These are phyloP conservation scores for Diversispora epigaea DNA, from an alignment of 192 early-diverging fungal species.

Conservation along the genomic window DNA sequence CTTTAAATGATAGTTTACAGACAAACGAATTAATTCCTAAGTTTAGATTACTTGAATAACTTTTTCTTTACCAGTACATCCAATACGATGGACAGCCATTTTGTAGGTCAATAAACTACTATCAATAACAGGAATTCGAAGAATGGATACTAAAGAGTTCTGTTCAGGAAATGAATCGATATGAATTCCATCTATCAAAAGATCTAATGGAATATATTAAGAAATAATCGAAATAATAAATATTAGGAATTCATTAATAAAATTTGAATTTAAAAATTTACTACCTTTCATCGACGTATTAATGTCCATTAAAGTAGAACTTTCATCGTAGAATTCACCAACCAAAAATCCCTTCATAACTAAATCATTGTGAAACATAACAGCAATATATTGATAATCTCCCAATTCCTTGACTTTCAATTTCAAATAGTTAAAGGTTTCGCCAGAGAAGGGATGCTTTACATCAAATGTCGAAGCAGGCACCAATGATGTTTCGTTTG, in stretches of 20 bases:
- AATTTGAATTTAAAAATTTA: neutral
- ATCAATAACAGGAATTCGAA: conserved; percentile 53
- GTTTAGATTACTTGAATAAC: neutral
- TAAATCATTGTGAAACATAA: conserved; percentile 40
- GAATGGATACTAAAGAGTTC: conserved; percentile 37
- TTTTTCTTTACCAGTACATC: conserved; percentile 36
- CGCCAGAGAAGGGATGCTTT: conserved; percentile 34
- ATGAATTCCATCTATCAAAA: conserved; percentile 35
- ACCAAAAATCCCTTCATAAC: conserved; percentile 45
- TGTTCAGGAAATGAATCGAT: conserved; percentile 24
- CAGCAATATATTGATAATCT: conserved; percentile 41
- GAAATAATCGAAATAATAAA: too few relatives aligned
- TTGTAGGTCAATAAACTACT: conserved; percentile 54
- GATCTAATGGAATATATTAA: conserved; percentile 26
- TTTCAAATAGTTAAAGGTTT: conserved; percentile 43
- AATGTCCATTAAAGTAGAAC: conserved; percentile 27
- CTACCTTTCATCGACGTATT: conserved; percentile 45
- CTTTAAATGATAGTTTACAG: too few relatives aligned
- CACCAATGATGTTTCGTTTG: conserved; percentile 36
- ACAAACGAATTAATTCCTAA: too few relatives aligned
- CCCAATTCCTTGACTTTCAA: conserved; percentile 41
- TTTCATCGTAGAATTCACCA: conserved; percentile 40
- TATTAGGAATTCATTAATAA: too few relatives aligned
- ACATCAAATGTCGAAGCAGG: conserved; percentile 36
- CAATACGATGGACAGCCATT: conserved; percentile 42